These are phyloP conservation scores for Hypoxylon rubiginosum DNA, from an alignment of 2,329 filamentous ascomycete species.

Conservation along the genomic window DNA sequence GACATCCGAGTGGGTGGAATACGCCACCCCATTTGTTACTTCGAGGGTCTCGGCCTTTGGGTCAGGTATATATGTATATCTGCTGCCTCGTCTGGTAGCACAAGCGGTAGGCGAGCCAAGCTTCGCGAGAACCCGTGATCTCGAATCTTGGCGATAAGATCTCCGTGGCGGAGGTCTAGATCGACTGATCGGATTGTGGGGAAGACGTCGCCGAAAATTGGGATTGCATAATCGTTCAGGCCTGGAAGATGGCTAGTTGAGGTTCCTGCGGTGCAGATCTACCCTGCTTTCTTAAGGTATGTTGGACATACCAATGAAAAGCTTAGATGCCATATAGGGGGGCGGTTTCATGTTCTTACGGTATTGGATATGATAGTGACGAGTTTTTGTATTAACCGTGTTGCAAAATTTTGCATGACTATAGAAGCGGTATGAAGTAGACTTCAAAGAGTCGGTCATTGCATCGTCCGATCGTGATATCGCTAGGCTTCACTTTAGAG, in stretches of 20 bases:
- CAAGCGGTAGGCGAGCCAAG: conserved; percentile 16
- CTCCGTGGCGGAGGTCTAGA: conserved; percentile 11
- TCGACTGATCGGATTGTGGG: conserved; percentile 18
- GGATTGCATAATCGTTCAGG: background rate
- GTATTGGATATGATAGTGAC: background rate
- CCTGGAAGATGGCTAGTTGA: background rate
- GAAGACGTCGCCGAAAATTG: background rate
- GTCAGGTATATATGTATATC: conserved; percentile 4
- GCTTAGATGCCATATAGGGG: background rate
- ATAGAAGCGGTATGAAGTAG: background rate
- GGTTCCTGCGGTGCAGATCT: background rate
- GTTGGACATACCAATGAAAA: background rate
- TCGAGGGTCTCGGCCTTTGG: conserved; percentile 10
- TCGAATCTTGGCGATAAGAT: conserved; percentile 26
- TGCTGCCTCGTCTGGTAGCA: conserved; percentile 13
- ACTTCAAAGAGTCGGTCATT: background rate
- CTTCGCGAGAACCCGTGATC: conserved; percentile 29
- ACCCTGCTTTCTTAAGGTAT: background rate
- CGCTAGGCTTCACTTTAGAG: background rate
- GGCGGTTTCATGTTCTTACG: background rate
- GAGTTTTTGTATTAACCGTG: background rate
- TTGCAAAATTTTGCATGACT: background rate
- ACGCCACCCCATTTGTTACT: conserved; percentile 8
- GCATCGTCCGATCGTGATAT: background rate
- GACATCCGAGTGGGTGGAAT: conserved; percentile 35